phyloP scores from a whole-genome alignment of 2,329 filamentous ascomycete genomes.

The Exophiala phaeomuriformis region DNA sequence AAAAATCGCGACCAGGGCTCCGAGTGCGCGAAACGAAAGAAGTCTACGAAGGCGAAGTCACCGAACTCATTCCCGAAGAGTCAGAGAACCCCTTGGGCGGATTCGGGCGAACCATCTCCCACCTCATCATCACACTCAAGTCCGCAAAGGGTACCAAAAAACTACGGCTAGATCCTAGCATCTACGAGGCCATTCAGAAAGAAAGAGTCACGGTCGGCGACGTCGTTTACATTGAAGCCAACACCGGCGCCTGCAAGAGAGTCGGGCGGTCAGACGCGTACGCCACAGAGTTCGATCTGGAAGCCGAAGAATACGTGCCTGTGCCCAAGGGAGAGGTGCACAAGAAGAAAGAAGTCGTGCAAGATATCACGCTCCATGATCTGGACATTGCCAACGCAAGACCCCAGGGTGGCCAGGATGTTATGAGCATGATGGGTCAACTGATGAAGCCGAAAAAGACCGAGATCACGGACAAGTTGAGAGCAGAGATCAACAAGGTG shows the following conservation, averaged over 20 bases:
- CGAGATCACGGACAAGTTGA: constrained; percentile 95
- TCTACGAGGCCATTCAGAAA: constrained; percentile 99
- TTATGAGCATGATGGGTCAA: constrained; percentile 99
- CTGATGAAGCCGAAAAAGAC: constrained; percentile 99
- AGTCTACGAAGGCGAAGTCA: constrained; percentile 98
- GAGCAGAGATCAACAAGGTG: constrained; percentile 96
- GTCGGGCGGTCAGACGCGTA: constrained; percentile 95
- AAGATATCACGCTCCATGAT: constrained; percentile 95
- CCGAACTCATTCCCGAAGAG: constrained; percentile 94
- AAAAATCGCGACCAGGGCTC: constrained; percentile 45
- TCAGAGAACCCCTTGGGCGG: constrained; percentile 94
- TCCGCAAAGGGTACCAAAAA: constrained; percentile 97
- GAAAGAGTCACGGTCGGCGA: constrained; percentile 93
- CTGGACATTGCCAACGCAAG: constrained; percentile 91
- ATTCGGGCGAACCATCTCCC: constrained; percentile 96
- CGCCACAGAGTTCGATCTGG: constrained; percentile 95
- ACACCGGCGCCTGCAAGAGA: constrained; percentile 95
- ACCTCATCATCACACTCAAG: constrained; percentile 88
- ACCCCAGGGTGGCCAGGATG: constrained; percentile 94
- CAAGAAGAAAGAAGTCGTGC: constrained; percentile 99
- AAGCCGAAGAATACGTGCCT: constrained; percentile 97
- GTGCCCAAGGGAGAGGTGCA: constrained; percentile 98
- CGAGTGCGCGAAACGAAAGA: constrained; percentile 98
- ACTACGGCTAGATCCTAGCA: constrained; percentile 89
- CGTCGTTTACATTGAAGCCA: constrained; percentile 98